Evolutionary conservation across 1,139 yeast genomes (phyloP).

Genomic region (Diutina scorzettiae): DNA sequence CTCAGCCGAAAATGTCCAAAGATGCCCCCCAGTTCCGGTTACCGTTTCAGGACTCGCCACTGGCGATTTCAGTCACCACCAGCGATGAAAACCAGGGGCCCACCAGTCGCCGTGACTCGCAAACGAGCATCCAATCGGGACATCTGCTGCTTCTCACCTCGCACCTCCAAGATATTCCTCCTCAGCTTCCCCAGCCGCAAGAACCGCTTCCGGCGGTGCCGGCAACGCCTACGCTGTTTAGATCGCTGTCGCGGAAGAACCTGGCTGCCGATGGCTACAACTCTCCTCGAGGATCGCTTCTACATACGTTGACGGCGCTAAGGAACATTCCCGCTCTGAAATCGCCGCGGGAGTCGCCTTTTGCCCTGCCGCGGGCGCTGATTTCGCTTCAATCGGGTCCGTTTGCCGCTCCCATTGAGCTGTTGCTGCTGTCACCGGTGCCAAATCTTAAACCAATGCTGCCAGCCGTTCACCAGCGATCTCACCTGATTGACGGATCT

Average conservation of each 20-base stretch:
- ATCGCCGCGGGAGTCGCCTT: slow-evolving; percentile 32
- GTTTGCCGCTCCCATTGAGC: background rate
- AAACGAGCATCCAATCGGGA: background rate
- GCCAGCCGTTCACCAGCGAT: background rate
- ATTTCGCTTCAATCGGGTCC: background rate
- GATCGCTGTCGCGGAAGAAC: slow-evolving; percentile 23
- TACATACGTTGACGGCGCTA: slow-evolving; percentile 31
- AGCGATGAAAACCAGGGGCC: background rate
- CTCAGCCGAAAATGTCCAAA: slow-evolving; percentile 9
- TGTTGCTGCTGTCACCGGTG: background rate
- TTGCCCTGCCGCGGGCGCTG: slow-evolving; percentile 26
- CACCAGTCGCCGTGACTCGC: background rate
- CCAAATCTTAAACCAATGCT: background rate
- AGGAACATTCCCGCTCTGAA: slow-evolving; percentile 26
- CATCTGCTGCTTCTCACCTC: slow-evolving; percentile 14
- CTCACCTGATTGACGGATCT: background rate
- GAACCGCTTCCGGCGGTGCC: slow-evolving; percentile 40
- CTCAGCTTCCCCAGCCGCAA: slow-evolving; percentile 41
- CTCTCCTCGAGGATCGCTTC: slow-evolving; percentile 33
- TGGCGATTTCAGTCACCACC: slow-evolving; percentile 6
- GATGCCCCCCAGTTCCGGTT: slow-evolving; percentile 43
- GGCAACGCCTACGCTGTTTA: slow-evolving; percentile 22
- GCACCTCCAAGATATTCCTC: slow-evolving; percentile 37
- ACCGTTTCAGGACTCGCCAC: slow-evolving; percentile 43
- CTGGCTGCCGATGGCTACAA: slow-evolving; percentile 18